Evolutionary conservation across 2,329 filamentous ascomycete genomes (phyloP), one percentile per base, ranked within the genome.

Genomic region (Colletotrichum gigasporum): DNA sequence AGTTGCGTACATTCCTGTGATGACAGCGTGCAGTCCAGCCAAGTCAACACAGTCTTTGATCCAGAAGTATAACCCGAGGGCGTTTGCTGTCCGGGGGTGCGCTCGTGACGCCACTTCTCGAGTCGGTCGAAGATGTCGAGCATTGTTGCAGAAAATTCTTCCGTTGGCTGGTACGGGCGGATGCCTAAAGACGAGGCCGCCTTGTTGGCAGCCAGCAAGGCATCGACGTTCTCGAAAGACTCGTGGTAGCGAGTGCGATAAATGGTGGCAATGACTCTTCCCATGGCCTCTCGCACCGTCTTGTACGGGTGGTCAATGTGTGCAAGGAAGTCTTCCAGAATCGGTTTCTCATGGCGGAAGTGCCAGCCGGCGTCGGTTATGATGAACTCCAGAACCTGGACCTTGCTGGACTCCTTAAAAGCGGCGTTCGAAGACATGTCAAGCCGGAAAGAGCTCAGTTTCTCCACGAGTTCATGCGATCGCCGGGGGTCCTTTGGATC

Each of bases 291-390:
- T 63, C 96, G 91, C 5, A 99, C 96, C 28, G 94, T 92, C 81
- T 99, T 99, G 82, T 99, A 99, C 0, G 96, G 96, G 75, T 99
- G 96, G 73, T 99, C 94, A 39, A 99, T 89, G 75, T 99, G 96
- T 22, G 86, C 84, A 65, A 99, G 82, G 78, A 98, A 97, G 76
- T 99, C 89, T 32, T 96, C 84, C 6, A 97, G 81, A 52, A 99
- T 95, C 0, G 94, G 94, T 78, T 93, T 88, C 70, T 96, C 93
- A 10, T 93, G 83, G 67, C 93, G 93, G 83, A 97, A 99, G 76
- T 99, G 96, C 96, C 96, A 99, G 1, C 96, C 96, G 34, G 90
- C 87, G 71, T 97, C 94, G 44, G 90, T 89, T 63, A 99, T 91
- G 67, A 92, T 87, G 69, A 97, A 93, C 70, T 97, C 93, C 16